phyloP scores from a whole-genome alignment of 2,329 filamentous ascomycete species.

The Neofusicoccum laricinum region DNA sequence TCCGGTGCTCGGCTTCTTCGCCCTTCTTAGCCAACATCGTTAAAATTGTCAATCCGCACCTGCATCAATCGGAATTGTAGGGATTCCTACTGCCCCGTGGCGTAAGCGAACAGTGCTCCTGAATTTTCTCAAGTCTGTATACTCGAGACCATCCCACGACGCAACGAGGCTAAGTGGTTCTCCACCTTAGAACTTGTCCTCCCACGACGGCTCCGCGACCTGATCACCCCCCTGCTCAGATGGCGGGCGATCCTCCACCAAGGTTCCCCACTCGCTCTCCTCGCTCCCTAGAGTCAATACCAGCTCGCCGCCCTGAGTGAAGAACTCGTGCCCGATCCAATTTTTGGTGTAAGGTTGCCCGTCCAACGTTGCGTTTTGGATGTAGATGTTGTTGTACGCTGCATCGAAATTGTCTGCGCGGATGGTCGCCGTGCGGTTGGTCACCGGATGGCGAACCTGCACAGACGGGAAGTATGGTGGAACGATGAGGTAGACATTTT shows the following conservation, averaged over 20 bases:
- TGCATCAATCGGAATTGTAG: too few relatives aligned
- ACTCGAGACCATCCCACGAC: too few relatives aligned
- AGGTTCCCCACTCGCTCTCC: constrained; percentile 46
- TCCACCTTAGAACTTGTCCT: background rate
- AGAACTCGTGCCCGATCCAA: constrained; percentile 47
- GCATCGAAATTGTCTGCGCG: constrained; percentile 41
- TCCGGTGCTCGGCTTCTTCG: too few relatives aligned
- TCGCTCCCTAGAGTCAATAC: constrained; percentile 40
- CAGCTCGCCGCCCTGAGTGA: constrained; percentile 41
- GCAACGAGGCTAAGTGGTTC: too few relatives aligned
- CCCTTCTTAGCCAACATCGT: too few relatives aligned
- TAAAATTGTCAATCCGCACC: too few relatives aligned
- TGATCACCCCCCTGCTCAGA: constrained; percentile 20
- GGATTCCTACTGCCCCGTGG: too few relatives aligned
- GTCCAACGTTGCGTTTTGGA: constrained; percentile 44
- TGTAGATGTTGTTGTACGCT: constrained; percentile 41
- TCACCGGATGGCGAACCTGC: constrained; percentile 38
- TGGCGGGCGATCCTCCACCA: constrained; percentile 39
- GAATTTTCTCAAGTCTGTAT: too few relatives aligned
- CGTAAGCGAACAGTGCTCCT: too few relatives aligned
- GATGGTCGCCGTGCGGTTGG: constrained; percentile 42
- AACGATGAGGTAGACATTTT: constrained; percentile 48
- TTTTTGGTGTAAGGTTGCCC: constrained; percentile 42
- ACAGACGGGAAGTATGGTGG: constrained; percentile 46
- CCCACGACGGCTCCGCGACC: background rate